Conservation (phyloP, 2,329 filamentous ascomycete species). For the Aspergillus sp. region DNA sequence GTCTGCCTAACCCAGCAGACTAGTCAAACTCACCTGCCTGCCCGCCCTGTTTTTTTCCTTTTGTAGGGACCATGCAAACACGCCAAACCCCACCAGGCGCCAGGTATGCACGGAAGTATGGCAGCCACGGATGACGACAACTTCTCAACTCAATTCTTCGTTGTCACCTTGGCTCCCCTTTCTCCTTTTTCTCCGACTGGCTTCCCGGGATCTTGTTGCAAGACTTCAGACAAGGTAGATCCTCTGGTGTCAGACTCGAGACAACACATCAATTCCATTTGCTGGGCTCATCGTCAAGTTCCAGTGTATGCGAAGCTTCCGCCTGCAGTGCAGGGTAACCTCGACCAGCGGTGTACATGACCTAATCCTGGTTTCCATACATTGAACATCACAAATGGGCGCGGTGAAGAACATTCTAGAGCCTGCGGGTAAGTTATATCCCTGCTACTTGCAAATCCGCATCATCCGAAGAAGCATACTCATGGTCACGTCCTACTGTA, state of each 20-base stretch:
- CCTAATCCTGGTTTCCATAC: neutral
- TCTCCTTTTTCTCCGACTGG: neutral
- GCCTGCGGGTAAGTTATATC: constrained; percentile 18
- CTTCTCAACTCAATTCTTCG: neutral
- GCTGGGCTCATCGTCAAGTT: neutral
- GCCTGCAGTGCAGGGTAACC: neutral
- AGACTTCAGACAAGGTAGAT: neutral
- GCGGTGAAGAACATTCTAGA: constrained; percentile 18
- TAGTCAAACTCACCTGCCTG: neutral
- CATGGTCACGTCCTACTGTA: neutral
- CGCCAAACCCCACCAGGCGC: neutral
- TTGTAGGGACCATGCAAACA: constrained; percentile 2
- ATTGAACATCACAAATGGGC: constrained; percentile 12
- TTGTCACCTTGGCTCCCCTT: neutral
- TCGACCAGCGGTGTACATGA: neutral
- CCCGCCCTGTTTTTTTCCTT: neutral
- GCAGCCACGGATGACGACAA: constrained; percentile 4
- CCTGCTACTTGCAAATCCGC: neutral
- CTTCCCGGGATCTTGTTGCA: neutral
- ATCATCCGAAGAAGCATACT: neutral
- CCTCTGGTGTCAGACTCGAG: neutral
- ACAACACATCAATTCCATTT: neutral
- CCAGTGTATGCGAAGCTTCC: neutral
- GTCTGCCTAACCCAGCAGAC: neutral
- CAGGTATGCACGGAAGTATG: neutral